Base-by-base conservation (phyloP, 1,284 basidiomycete genomes). In the Hymenochaete sp. region DNA sequence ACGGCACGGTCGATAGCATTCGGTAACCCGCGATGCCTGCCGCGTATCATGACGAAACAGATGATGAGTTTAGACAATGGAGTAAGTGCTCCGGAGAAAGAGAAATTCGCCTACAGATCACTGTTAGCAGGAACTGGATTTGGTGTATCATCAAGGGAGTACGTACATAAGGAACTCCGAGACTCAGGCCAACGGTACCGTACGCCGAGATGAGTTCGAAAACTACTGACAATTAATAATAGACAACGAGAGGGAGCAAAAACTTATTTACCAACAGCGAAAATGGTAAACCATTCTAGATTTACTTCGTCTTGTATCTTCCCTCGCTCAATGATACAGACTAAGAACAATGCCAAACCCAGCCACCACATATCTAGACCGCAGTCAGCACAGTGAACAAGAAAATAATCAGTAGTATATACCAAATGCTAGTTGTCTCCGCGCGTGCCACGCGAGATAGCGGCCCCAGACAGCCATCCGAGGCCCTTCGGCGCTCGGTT, bases 141-240 rank as follows among this genome's bases (percentile, higher is more conserved):
- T 19, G 39, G 13, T 24, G 33, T 38, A 16, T 28, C 25, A 22
- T 55, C 16, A 19, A 37, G 5, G 28, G 6, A 14, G 24, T 14
- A 62, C 75, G 57, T 42, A 83, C 82, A n/a, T 63, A 67, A 19
- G 79, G 77, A 29, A 80, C 66, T 6, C 82, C 82, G 6, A 84
- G 65, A 59, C 82, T 91, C 3, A 96, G 71, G 0, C 92, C 93
- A 48, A 95, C 90, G 3, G 85, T 87, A 2, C 90, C 91, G 59
- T 95, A 96, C 0, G 91, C 93, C n/a, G 89, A 93, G 6, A 91
- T 86, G 18, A 92, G 61, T 61, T 93, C 90, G 57, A 92, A 93
- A 2, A 86, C 82, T 90, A 56, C 3, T 59, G 21, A 35, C 4
- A 35, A 16, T 5, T 5, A 35, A 35, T 35, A 35, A n/a, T 8